Evolutionary conservation across 371 early-diverging fungal genomes (phyloP).

Genomic region (Mortierella sp.): DNA sequence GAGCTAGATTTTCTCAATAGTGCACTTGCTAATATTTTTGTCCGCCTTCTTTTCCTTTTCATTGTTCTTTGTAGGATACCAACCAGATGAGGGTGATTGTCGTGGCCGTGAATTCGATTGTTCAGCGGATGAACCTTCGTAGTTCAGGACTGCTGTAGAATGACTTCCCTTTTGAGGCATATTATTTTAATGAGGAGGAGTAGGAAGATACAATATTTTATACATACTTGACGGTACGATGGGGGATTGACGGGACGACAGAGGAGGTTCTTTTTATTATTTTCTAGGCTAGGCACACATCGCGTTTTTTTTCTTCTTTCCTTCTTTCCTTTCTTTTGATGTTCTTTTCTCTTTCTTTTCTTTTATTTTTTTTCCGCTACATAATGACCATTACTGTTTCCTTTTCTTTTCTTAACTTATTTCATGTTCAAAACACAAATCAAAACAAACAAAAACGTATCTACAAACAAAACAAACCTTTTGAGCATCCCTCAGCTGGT

Average conservation of each 20-base stretch:
- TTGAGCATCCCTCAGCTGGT: no score
- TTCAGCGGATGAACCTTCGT: conserved; percentile 61
- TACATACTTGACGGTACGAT: no score
- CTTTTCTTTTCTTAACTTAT: not conserved
- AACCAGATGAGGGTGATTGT: conserved; percentile 63
- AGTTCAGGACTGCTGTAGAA: conserved; percentile 57
- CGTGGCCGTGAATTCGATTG: conserved; percentile 61
- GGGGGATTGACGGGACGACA: not conserved
- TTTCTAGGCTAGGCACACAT: not conserved
- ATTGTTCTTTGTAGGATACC: conserved; percentile 50
- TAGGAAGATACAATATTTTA: not conserved
- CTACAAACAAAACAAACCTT: not conserved
- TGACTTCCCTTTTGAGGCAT: not conserved
- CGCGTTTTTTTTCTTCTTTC: not conserved
- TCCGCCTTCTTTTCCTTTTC: not conserved
- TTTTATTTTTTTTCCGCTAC: conserved; percentile 4
- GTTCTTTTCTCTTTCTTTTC: conserved; percentile 6
- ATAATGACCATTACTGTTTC: not conserved
- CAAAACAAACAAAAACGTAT: not conserved
- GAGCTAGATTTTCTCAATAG: no score
- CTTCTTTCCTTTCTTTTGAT: no score
- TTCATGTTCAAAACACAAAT: not conserved
- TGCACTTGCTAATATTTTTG: not conserved
- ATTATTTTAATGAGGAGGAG: not conserved
- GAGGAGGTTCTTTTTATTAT: not conserved